A percentile compares a stretch with the other conserved stretches of the same genome.
Conservation (phyloP, 1,284 basidiomycete genomes). For the Ustilago hordei region DNA sequence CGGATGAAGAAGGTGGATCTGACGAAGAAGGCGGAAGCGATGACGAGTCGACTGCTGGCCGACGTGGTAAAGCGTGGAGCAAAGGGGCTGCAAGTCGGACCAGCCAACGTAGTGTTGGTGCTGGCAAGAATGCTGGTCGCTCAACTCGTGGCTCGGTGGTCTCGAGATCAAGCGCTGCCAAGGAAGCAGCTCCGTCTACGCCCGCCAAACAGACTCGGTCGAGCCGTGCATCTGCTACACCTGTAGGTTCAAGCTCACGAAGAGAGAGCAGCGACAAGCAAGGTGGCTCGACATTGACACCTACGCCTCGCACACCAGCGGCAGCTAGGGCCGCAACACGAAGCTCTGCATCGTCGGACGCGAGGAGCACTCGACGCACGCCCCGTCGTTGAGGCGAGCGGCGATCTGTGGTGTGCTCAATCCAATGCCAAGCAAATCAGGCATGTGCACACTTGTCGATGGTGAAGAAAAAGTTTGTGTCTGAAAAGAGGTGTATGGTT, state of each 20-base stretch:
- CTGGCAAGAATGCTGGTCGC: slow-evolving; percentile 12
- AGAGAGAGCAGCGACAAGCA: slow-evolving; percentile 42
- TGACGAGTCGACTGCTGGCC: slow-evolving; percentile 13
- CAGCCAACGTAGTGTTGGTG: slow-evolving; percentile 12
- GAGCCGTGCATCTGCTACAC: slow-evolving; percentile 26
- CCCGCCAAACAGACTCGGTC: slow-evolving; percentile 42
- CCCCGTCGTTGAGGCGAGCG: slow-evolving; percentile 33
- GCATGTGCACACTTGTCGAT: background rate
- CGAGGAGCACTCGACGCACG: slow-evolving; percentile 37
- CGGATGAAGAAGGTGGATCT: slow-evolving; percentile 29
- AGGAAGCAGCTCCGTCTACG: slow-evolving; percentile 27
- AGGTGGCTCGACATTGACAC: slow-evolving; percentile 14
- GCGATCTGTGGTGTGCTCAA: background rate
- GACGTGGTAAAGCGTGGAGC: slow-evolving; percentile 13
- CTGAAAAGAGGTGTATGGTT: slow-evolving; percentile 5
- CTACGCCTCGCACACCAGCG: slow-evolving; percentile 28
- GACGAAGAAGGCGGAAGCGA: slow-evolving; percentile 33
- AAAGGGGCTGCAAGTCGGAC: slow-evolving; percentile 17
- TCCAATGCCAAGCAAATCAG: background rate
- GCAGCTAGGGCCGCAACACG: slow-evolving; percentile 35
- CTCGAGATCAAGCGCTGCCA: slow-evolving; percentile 41
- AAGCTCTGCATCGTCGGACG: slow-evolving; percentile 33
- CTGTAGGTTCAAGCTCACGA: slow-evolving; percentile 20
- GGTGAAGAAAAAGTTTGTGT: background rate
- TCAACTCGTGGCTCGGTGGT: slow-evolving; percentile 41